These are phyloP conservation scores for Fusarium hostae DNA, from an alignment of 2,329 filamentous ascomycete genomes.

Conservation along the genomic window DNA sequence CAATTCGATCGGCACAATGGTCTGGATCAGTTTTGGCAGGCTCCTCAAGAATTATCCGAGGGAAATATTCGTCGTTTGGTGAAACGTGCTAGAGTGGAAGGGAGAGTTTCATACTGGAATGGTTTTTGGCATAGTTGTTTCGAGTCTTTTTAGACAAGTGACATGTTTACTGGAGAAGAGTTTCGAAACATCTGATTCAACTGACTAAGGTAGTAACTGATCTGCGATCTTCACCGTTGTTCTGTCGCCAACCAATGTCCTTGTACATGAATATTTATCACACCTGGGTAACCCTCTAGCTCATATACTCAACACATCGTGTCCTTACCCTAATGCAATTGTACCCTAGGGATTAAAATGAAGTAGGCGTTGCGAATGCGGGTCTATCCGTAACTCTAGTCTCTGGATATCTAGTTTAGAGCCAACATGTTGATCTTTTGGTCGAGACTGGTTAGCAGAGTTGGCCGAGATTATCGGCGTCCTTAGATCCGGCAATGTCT, in stretches of 20 bases:
- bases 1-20: neutral
- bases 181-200: neutral
- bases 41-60: neutral
- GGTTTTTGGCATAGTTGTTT: conserved; percentile 9
- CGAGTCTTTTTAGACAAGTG: neutral
- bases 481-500: neutral
- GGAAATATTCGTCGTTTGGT: conserved; percentile 3
- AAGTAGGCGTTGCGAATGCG: neutral
- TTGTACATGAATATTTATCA: conserved; percentile 1
- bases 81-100: conserved; percentile 30
- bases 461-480: conserved; percentile 13
- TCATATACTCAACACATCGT: neutral
- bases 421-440: neutral
- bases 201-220: neutral
- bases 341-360: neutral
- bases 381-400: neutral
- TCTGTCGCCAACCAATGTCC: neutral
- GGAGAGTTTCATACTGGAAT: conserved; percentile 10
- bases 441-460: conserved; percentile 6
- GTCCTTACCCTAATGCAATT: neutral
- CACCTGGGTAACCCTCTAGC: neutral
- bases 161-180: neutral
- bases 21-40: neutral
- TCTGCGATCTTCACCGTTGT: neutral
- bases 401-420: neutral